Conservation (phyloP, 352 stramenopile genomes). For the Saprolegnia diclina region DNA sequence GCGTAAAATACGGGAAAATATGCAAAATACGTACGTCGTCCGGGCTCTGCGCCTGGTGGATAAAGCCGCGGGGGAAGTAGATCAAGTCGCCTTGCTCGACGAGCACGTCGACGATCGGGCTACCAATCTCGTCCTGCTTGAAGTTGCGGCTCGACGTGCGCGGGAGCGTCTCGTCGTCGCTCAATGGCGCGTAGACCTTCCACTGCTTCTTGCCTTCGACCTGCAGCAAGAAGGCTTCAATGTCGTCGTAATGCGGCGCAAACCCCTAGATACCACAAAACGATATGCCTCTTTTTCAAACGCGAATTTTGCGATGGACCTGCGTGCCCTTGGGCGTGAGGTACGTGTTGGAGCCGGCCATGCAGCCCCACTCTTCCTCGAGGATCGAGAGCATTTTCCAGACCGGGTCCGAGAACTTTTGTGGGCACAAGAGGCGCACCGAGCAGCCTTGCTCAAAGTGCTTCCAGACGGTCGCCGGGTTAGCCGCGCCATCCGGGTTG, state of each 20-base stretch:
- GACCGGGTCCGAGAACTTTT: conserved; percentile 83
- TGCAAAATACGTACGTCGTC: conserved; percentile 26
- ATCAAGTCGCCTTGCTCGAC: conserved; percentile 82
- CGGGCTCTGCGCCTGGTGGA: conserved; percentile 71
- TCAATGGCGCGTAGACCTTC: conserved; percentile 81
- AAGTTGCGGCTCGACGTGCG: conserved; percentile 73
- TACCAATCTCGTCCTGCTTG: conserved; percentile 60
- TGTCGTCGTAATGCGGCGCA: conserved; percentile 96
- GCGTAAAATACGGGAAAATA: too few relatives aligned
- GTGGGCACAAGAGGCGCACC: conserved; percentile 89
- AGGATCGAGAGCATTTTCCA: conserved; percentile 91
- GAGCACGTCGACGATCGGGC: conserved; percentile 71
- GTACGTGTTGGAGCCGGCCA: conserved; percentile 93
- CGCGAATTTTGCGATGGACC: too few relatives aligned
- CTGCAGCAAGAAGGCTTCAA: conserved; percentile 94
- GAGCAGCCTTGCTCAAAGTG: conserved; percentile 85
- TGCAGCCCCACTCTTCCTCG: conserved; percentile 91
- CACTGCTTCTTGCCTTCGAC: conserved; percentile 90
- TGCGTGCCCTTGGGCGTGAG: conserved; percentile 89
- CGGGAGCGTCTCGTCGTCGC: conserved; percentile 50
- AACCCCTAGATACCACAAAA: conserved; percentile 59
- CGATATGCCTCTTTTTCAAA: too few relatives aligned
- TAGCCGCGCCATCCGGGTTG: conserved; percentile 52
- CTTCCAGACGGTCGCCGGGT: conserved; percentile 62
- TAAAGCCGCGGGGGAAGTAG: conserved; percentile 88